These are phyloP conservation scores for Nannochloris sp. DNA, from an alignment of 139 green algal genomes.

Conservation along the genomic window DNA sequence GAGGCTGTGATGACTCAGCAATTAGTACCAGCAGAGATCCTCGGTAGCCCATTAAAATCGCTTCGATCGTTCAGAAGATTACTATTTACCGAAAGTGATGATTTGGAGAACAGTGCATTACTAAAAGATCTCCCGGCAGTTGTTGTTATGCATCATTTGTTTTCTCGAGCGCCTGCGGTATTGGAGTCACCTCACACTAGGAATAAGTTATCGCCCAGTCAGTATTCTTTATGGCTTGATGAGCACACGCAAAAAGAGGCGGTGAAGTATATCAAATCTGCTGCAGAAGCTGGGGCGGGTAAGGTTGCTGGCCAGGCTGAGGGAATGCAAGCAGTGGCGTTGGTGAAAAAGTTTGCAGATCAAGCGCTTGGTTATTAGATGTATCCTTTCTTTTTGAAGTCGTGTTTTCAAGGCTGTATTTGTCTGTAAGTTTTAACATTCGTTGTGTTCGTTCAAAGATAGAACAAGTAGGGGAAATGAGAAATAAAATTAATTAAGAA, in stretches of 20 bases:
- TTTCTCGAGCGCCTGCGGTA: constrained; percentile 49
- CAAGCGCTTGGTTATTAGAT: background rate
- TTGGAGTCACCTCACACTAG: constrained; percentile 70
- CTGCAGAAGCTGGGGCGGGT: constrained; percentile 18
- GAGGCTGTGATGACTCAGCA: constrained; percentile 63
- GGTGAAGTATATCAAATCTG: constrained; percentile 20
- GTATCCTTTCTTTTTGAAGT: too few relatives aligned
- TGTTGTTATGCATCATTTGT: constrained; percentile 81
- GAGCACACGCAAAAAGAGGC: constrained; percentile 54
- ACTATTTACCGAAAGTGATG: constrained; percentile 34
- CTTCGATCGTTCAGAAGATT: constrained; percentile 65
- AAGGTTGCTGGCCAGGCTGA: background rate
- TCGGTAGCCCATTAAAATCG: constrained; percentile 50
- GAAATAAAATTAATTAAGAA: too few relatives aligned
- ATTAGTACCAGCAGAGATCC: constrained; percentile 61
- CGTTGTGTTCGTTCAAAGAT: constrained; percentile 23
- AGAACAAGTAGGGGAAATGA: constrained; percentile 4
- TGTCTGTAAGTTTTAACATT: constrained; percentile 24
- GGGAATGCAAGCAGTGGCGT: background rate
- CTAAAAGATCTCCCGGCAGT: constrained; percentile 61
- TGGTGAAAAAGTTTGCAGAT: background rate
- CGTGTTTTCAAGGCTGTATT: too few relatives aligned
- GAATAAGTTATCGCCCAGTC: constrained; percentile 46
- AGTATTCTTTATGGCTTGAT: constrained; percentile 93
- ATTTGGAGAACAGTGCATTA: constrained; percentile 1